A percentile compares a stretch with the other conserved stretches of the same genome.
These are phyloP conservation scores for Biscogniauxia marginata DNA, from an alignment of 2,329 filamentous ascomycete genomes.

Conservation along the genomic window DNA sequence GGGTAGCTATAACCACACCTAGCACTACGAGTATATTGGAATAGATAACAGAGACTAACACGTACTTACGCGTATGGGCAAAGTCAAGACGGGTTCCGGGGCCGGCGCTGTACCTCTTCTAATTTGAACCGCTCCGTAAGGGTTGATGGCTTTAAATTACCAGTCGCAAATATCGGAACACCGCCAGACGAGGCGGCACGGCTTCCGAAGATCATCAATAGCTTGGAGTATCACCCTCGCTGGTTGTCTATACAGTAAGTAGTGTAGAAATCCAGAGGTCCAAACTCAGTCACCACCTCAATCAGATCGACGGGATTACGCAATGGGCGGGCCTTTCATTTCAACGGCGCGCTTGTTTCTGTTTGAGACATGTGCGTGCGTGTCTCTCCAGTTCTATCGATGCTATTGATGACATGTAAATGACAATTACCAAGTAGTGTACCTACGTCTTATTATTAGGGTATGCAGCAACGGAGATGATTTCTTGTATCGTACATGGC, in stretches of 20 bases:
- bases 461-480: slow-evolving; percentile 22
- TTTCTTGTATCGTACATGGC: slow-evolving; percentile 19
- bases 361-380: slow-evolving; percentile 17
- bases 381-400: slow-evolving; percentile 1
- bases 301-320: slow-evolving; percentile 17
- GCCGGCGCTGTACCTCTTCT: not conserved
- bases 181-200: not conserved
- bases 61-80: not conserved
- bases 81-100: not conserved
- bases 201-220: not conserved
- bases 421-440: slow-evolving; percentile 6
- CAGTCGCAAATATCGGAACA: not conserved
- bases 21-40: too few relatives aligned
- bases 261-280: not conserved
- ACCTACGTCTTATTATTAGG: not conserved
- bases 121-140: not conserved
- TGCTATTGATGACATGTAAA: slow-evolving; percentile 9
- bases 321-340: slow-evolving; percentile 19
- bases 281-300: slow-evolving; percentile 7
- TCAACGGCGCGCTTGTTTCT: slow-evolving; percentile 16
- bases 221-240: not conserved
- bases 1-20: too few relatives aligned
- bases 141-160: not conserved
- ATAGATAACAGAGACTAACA: too few relatives aligned
- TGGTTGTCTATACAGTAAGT: too few relatives aligned